Base-by-base conservation (phyloP, 768 basidiomycete species). In the Termitomyces sp. region DNA sequence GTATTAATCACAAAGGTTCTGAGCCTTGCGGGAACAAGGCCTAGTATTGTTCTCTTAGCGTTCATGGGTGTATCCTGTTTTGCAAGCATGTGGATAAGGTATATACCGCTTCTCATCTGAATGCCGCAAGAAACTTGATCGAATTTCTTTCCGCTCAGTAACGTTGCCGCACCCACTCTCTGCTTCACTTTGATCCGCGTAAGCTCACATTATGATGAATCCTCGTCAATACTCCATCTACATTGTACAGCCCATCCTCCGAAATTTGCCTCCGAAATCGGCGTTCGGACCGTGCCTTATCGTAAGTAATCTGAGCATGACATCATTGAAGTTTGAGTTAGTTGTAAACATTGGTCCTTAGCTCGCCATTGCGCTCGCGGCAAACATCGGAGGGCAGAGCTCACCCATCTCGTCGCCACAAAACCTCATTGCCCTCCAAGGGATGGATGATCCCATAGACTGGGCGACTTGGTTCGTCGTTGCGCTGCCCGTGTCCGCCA, bases 31-130 rank as follows among this genome's bases (percentile, higher is more conserved):
- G 96, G 97, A 5, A 87, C 92, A 11, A 80, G 80, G 54, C 97
- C 96, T 2, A 85, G 83, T 59, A 87, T 81, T 0, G 95, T 99
- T 3, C 75, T 99, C 8, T 80, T 99, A 44, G 88, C 93, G 0
- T 91, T 98, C 69, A 98, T 98, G 97, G 84, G 78, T 43, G 94
- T 99, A 17, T 89, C 94, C 2, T 98, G 94, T 66, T 99, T 99
- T 68, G 94, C 95, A 3, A 94, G 91, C 71, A 99, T 98, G 96
- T 98, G 94, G 97, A 98, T 99, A 65, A 94, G 89, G 89, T 88
- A 54, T 44, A 72, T 60, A 27, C 56, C 12, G 34, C 11, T 43
- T 42, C 40, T 43, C 23, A 21, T 40, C 40, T 44, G 23, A n/a
- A 49, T 27, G 44, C 43, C 41, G 5, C 56, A 52, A 11, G 25